Conservation (phyloP, 805 yeast genomes). For the Saturnispora ahearnii region DNA sequence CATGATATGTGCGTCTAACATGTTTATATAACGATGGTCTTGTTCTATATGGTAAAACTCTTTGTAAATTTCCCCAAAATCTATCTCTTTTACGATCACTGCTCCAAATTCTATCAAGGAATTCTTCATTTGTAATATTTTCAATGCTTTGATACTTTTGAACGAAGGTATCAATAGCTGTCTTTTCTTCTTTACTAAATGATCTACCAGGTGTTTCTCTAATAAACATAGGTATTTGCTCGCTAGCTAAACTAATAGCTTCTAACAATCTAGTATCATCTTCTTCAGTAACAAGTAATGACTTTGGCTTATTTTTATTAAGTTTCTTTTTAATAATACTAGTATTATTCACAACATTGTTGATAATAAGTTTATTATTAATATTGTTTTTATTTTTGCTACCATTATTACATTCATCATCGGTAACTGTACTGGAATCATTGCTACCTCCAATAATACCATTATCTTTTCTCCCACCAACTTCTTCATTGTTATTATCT, state of each 20-base stretch:
- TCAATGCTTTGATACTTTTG: slow-evolving; percentile 57
- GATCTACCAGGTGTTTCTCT: slow-evolving; percentile 31
- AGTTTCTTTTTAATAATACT: background rate
- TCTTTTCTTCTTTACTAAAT: slow-evolving; percentile 58
- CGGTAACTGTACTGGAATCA: too few species aligned
- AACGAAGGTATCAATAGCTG: slow-evolving; percentile 66
- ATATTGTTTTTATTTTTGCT: background rate
- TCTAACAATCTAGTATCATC: background rate
- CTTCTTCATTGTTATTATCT: background rate
- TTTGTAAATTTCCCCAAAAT: slow-evolving; percentile 79
- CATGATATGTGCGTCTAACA: slow-evolving; percentile 81
- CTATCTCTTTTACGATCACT: slow-evolving; percentile 76
- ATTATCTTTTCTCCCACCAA: background rate
- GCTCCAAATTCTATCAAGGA: slow-evolving; percentile 83
- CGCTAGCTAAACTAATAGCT: slow-evolving; percentile 8
- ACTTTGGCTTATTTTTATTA: background rate
- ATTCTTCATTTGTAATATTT: slow-evolving; percentile 52
- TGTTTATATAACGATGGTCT: slow-evolving; percentile 90
- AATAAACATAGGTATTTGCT: slow-evolving; percentile 37
- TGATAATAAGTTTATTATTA: background rate
- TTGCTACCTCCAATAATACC: background rate
- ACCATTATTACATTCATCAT: background rate
- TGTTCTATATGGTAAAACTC: slow-evolving; percentile 75
- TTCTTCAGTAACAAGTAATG: background rate
- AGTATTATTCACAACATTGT: background rate